Evolutionary conservation across 2,329 filamentous ascomycete genomes (phyloP), one percentile per base, ranked within the genome.

Genomic region (Neocucurbitaria cava): DNA sequence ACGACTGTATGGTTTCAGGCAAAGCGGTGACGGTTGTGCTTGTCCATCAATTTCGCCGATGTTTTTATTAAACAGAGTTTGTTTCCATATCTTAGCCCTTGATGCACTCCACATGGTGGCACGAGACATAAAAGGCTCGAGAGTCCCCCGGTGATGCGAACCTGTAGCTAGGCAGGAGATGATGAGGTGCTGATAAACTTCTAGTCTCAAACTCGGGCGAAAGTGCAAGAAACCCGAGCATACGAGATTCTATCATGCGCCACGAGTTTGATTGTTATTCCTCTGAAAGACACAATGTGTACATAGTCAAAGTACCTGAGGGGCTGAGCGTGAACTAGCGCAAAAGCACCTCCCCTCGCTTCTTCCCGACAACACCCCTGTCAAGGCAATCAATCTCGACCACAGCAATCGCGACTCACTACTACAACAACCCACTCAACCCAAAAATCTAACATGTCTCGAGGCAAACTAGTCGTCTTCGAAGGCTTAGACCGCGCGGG

Each of bases 401-500:
- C 35, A 38, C n/a, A 13, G 3, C 36, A 15, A 5, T 6, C 36
- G 18, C 36, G 11, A 10, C 36, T 6, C 21, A 20, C 18, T 21
- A 18, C 18, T 3, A n/a, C n/a, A 40, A 15, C 36, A 10, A 40
- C 11, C 9, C n/a, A 38, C 17, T 30, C 31, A 35, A 17, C 31
- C 6, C 31, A 17, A 6, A 31, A 9, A 17, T 35, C 15, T n/a
- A 54, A 7, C n/a, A 75, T 77, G 70, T 64, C 69, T 46, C 83
- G 89, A 42, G 92, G 92, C 42, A 86, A 88, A 11, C 84, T 97
- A 28, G 85, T 96, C 48, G 89, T 94, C 4, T 86, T 96, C 51
- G 93, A 97, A 79, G 93, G 93, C 2, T 82, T 97, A 58, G 93
- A 97, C 69, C 87, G 92, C 61, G 92, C 92, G 39, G 93, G 93